Percentiles rank a stretch among this genome's conserved stretches.
Evolutionary conservation across 2,329 filamentous ascomycete genomes (phyloP).

Genomic region (Chrysoporthe austroafricana): DNA sequence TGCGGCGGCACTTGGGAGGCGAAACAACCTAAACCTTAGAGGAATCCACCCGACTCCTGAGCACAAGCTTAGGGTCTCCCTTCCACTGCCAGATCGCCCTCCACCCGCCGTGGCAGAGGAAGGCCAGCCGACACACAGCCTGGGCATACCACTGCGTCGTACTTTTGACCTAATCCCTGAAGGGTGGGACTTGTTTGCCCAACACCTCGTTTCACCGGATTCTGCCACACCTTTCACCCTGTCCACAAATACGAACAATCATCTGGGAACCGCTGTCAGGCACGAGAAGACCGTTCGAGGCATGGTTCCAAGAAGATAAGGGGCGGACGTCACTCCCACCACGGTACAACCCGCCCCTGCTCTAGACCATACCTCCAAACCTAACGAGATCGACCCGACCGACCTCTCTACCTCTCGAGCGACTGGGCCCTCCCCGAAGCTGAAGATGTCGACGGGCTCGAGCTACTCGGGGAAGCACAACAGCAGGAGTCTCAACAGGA

Average conservation of each 20-base stretch:
- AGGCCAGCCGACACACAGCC: background rate
- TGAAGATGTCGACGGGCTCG: slow-evolving; percentile 56
- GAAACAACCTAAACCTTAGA: slow-evolving; percentile 10
- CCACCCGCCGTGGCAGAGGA: background rate
- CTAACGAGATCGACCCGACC: background rate
- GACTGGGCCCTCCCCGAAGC: background rate
- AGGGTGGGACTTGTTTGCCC: slow-evolving; percentile 9
- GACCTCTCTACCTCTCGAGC: slow-evolving; percentile 16
- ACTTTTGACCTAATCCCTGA: background rate
- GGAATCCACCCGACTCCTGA: slow-evolving; percentile 10
- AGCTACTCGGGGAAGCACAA: slow-evolving; percentile 50
- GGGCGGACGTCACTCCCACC: slow-evolving; percentile 28
- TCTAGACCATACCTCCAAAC: background rate
- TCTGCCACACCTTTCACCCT: background rate
- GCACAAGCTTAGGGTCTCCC: slow-evolving; percentile 10
- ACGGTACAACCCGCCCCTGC: slow-evolving; percentile 23
- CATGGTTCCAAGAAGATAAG: slow-evolving; percentile 27
- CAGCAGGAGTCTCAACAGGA: slow-evolving; percentile 49
- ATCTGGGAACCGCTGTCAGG: slow-evolving; percentile 1
- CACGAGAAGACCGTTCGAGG: slow-evolving; percentile 16
- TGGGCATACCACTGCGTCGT: background rate
- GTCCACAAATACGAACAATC: background rate
- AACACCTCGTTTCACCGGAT: slow-evolving; percentile 7
- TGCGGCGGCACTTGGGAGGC: slow-evolving; percentile 11
- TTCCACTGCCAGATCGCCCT: slow-evolving; percentile 11